Percentiles rank a stretch among this genome's conserved stretches.
These are phyloP conservation scores for Aspergillus japonicus DNA, from an alignment of 2,329 filamentous ascomycete genomes.

Conservation along the genomic window DNA sequence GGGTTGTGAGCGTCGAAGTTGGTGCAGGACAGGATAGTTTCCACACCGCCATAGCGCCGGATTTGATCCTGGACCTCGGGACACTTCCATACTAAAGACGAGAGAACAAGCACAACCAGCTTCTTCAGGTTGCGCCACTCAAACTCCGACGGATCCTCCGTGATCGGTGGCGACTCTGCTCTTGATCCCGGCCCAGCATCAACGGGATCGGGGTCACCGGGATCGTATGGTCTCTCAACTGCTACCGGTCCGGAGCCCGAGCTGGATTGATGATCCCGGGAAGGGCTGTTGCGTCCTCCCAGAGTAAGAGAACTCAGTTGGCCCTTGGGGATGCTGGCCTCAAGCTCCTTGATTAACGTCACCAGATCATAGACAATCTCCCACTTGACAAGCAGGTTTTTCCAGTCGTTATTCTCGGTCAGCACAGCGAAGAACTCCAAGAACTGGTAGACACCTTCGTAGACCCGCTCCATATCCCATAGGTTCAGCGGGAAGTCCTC, in stretches of 20 bases:
- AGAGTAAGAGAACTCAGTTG: conserved; percentile 53
- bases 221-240: conserved; percentile 67
- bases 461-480: conserved; percentile 97
- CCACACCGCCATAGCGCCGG: conserved; percentile 78
- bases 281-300: conserved; percentile 31
- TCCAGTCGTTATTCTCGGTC: conserved; percentile 79
- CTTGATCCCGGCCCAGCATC: conserved; percentile 45
- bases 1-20: conserved; percentile 90
- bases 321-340: conserved; percentile 83
- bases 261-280: conserved; percentile 33
- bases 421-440: conserved; percentile 90
- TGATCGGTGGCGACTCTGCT: conserved; percentile 49
- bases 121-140: conserved; percentile 86
- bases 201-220: conserved; percentile 41
- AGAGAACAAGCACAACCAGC: conserved; percentile 85
- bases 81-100: conserved; percentile 83
- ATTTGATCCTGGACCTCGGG: conserved; percentile 84
- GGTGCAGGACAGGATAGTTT: conserved; percentile 84
- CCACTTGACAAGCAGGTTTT: conserved; percentile 84
- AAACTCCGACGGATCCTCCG: conserved; percentile 64
- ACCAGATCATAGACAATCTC: conserved; percentile 87
- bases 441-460: conserved; percentile 91
- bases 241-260: conserved; percentile 41
- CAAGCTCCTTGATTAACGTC: conserved; percentile 80
- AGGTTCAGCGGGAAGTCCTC: conserved; percentile 90